Conservation (phyloP, 305 asterid genomes). For the Fraxinus ornus region DNA sequence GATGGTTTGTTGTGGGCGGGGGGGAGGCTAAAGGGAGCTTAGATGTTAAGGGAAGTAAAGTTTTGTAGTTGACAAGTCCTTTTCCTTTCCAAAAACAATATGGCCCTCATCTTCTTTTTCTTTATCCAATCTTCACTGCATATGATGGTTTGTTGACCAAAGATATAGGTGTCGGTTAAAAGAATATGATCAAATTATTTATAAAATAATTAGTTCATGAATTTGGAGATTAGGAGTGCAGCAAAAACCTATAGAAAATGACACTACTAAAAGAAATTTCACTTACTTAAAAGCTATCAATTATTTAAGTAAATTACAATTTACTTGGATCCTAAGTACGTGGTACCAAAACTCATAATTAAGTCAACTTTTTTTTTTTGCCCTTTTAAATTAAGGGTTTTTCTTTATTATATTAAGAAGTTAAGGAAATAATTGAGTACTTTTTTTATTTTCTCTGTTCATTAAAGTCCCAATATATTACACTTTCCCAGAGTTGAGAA, state of each 20-base stretch:
- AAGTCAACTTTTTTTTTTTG: not conserved
- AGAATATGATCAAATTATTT: constrained; percentile 16
- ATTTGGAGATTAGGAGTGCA: constrained; percentile 7
- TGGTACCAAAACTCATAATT: constrained; percentile 14
- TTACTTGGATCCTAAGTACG: constrained; percentile 7
- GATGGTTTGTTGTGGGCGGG: not conserved
- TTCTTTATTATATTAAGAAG: not conserved
- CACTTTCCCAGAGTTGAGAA: constrained; percentile 21
- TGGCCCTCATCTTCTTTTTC: constrained; percentile 20
- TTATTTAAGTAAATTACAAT: not conserved
- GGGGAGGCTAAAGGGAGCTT: constrained; percentile 18
- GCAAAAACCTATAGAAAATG: not conserved
- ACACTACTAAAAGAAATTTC: not conserved
- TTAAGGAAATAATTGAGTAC: constrained; percentile 1
- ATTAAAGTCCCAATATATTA: constrained; percentile 15
- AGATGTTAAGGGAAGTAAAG: constrained; percentile 31
- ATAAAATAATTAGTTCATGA: constrained; percentile 27
- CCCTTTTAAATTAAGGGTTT: not conserved
- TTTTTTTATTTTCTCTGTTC: not conserved
- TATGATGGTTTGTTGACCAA: constrained; percentile 27
- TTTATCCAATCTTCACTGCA: constrained; percentile 8
- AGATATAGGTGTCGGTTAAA: constrained; percentile 22
- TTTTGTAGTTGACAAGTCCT: constrained; percentile 21
- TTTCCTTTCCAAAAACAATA: constrained; percentile 14
- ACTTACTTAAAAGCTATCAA: constrained; percentile 15